phyloP scores from a whole-genome alignment of 2,329 filamentous ascomycete species.

The Aspergillus piperis region DNA sequence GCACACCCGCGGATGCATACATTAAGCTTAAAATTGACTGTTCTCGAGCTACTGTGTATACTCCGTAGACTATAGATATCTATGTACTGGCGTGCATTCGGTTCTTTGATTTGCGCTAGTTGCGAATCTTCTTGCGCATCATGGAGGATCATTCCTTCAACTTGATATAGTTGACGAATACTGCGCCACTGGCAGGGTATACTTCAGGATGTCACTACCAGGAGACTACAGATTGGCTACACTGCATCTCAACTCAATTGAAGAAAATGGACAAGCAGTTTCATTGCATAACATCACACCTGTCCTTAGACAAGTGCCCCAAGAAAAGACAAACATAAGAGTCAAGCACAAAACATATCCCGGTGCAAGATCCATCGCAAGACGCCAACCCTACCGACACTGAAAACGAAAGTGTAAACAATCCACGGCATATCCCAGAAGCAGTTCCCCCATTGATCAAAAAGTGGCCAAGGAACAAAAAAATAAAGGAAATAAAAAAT shows the following conservation, averaged over 20 bases:
- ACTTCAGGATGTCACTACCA: not conserved
- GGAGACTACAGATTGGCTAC: not conserved
- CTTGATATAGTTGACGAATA: not conserved
- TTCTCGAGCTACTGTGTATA: not conserved
- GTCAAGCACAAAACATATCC: constrained; percentile 30
- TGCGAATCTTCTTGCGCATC: not conserved
- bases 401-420: constrained; percentile 23
- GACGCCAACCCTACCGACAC: constrained; percentile 39
- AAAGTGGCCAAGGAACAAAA: constrained; percentile 20
- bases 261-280: constrained; percentile 21
- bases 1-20: not conserved
- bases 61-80: not conserved
- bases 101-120: not conserved
- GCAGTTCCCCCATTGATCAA: constrained; percentile 19
- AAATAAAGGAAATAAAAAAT: constrained; percentile 29
- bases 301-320: constrained; percentile 15
- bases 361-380: constrained; percentile 37
- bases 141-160: not conserved
- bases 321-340: constrained; percentile 16
- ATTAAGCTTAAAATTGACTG: not conserved
- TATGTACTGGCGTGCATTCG: not conserved
- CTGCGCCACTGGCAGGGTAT: not conserved
- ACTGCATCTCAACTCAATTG: not conserved
- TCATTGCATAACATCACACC: constrained; percentile 23
- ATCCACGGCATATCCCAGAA: constrained; percentile 28